Base-by-base conservation (phyloP, 2,329 filamentous ascomycete genomes). In the Xylariaceae sp. region DNA sequence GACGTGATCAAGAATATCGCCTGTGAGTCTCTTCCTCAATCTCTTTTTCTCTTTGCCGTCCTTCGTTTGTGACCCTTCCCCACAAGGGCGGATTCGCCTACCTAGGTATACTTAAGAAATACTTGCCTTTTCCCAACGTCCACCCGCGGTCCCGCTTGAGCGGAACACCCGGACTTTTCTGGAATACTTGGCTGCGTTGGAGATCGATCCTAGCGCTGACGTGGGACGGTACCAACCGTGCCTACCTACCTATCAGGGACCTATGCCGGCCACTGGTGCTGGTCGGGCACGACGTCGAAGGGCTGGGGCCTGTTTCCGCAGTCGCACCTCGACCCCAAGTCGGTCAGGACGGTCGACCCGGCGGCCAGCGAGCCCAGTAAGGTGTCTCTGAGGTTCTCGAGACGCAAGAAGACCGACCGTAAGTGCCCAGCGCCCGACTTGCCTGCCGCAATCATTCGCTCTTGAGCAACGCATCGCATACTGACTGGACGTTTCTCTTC, bases 1-100 rank as follows among this genome's bases (percentile, higher is more conserved):
- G 80, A 84, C 42, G 64, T 68, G 3, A 80, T 83, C 12, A 76
- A 68, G 43, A 85, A 80, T 57, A 85, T 58, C 28, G 47, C 53
- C 26, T 56, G 55, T 57, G 41, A 49, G 55, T 32, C n/a, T 6
- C 23, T 11, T n/a, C n/a, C n/a, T n/a, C 17, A 12, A 4, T 17
- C 8, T 25, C 21, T 6, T 8, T 24, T 24, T 12, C 11, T 18
- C 11, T 19, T 19, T 19, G 17, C 24, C 15, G 4, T 22, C 18
- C 22, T 7, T 5, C 17, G 3, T 19, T 24, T 17, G n/a, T n/a
- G n/a, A n/a, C n/a, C n/a, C n/a, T n/a, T n/a, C n/a, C n/a, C n/a
- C n/a, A n/a, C n/a, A n/a, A n/a, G n/a, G n/a, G n/a, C n/a, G n/a
- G n/a, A n/a, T n/a, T n/a, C n/a, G n/a, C n/a, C n/a, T n/a, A n/a